Evolutionary conservation across 176 grass and related monocot genomes (phyloP).

Genomic region (Hordeum vulgare): MorexV3_pseudomolecules_assembly NC_058521.1:259602812-259603311

Average conservation of each 20-base stretch:
- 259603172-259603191: constrained; percentile 78
- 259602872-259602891: constrained; percentile 65
- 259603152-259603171: constrained; percentile 51
- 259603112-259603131: constrained; percentile 53
- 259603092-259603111: constrained; percentile 60
- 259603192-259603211: constrained; percentile 73
- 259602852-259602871: constrained; percentile 48
- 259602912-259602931: constrained; percentile 73
- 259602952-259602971: constrained; percentile 4
- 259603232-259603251: constrained; percentile 53
- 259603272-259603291: neutral
- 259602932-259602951: constrained; percentile 53
- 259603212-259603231: constrained; percentile 85
- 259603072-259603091: constrained; percentile 59
- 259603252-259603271: constrained; percentile 9
- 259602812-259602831: neutral
- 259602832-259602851: constrained; percentile 50
- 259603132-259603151: constrained; percentile 60
- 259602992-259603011: constrained; percentile 3
- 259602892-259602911: constrained; percentile 65
- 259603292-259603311: no score
- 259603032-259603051: constrained; percentile 79
- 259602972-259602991: constrained; percentile 3
- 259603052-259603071: constrained; percentile 82
- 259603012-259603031: constrained; percentile 52